Conservation (phyloP, 2,329 filamentous ascomycete genomes). For the Phaeomoniella chlamydospora region DNA sequence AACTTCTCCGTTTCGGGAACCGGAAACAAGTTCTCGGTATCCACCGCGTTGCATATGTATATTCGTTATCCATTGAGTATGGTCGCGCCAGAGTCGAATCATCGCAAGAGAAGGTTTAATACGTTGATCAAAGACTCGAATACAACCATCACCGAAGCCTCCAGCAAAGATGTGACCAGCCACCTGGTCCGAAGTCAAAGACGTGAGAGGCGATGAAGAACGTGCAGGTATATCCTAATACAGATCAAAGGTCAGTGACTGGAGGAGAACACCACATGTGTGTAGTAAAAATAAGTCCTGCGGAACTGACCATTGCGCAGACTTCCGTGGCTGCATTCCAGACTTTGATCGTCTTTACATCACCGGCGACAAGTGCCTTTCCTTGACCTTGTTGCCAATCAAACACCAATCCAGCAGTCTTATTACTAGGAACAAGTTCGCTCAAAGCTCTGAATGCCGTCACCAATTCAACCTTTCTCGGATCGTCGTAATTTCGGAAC, state of each 20-base stretch:
- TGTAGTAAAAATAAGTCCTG: too few relatives aligned
- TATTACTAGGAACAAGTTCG: slow-evolving; percentile 84
- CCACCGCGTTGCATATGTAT: slow-evolving; percentile 95
- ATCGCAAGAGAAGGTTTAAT: slow-evolving; percentile 73
- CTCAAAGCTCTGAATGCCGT: slow-evolving; percentile 85
- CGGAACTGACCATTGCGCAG: slow-evolving; percentile 41
- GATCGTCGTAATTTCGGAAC: slow-evolving; percentile 79
- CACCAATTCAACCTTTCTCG: slow-evolving; percentile 65
- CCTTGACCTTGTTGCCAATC: slow-evolving; percentile 99
- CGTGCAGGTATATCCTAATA: slow-evolving; percentile 76
- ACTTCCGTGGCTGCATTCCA: slow-evolving; percentile 94
- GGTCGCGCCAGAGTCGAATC: slow-evolving; percentile 94
- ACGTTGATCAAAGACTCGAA: slow-evolving; percentile 86
- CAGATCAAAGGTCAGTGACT: too few relatives aligned
- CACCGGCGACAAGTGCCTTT: slow-evolving; percentile 84
- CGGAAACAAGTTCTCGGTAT: slow-evolving; percentile 77
- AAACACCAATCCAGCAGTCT: slow-evolving; percentile 90
- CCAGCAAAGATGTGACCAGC: slow-evolving; percentile 93
- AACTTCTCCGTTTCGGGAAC: slow-evolving; percentile 83
- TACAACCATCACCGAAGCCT: slow-evolving; percentile 87
- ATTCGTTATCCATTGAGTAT: slow-evolving; percentile 88
- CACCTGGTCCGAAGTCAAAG: slow-evolving; percentile 91
- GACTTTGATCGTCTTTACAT: slow-evolving; percentile 86
- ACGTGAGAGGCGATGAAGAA: slow-evolving; percentile 90
- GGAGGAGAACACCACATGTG: too few relatives aligned